Conservation (phyloP, 441 rosid genomes). For the Aleurites moluccanus region DNA sequence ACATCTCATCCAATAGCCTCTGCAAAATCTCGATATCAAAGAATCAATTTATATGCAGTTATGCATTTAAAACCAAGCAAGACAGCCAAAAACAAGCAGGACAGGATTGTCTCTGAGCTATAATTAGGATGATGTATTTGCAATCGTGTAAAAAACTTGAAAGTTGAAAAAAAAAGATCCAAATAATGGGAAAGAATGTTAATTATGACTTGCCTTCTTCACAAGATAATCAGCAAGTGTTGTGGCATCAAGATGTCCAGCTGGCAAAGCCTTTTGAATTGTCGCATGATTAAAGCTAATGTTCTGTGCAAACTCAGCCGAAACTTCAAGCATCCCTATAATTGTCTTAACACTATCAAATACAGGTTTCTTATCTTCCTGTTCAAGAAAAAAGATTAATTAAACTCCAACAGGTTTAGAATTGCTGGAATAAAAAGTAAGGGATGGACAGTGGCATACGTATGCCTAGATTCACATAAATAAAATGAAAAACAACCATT, state of each 20-base stretch:
- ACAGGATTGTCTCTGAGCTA: background rate
- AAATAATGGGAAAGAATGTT: background rate
- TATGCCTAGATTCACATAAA: background rate
- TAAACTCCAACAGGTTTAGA: background rate
- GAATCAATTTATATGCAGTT: no score
- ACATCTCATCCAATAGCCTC: no score
- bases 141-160: background rate
- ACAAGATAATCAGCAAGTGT: conserved; percentile 97
- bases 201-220: conserved; percentile 57
- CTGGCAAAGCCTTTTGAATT: conserved; percentile 72
- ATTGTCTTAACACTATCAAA: conserved; percentile 86
- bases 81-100: background rate
- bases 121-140: background rate
- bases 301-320: conserved; percentile 90
- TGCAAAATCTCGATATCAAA: no score
- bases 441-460: background rate
- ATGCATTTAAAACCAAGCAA: background rate
- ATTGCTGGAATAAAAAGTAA: background rate
- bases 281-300: conserved; percentile 64
- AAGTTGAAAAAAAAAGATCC: conserved; percentile 8
- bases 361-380: conserved; percentile 96
- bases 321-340: conserved; percentile 87
- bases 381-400: conserved; percentile 19
- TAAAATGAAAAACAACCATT: background rate
- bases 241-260: conserved; percentile 94